A percentile compares a stretch with the other conserved stretches of the same genome.
These are phyloP conservation scores for Ganoderma resinaceum DNA, from an alignment of 1,284 basidiomycete species.

Conservation along the genomic window DNA sequence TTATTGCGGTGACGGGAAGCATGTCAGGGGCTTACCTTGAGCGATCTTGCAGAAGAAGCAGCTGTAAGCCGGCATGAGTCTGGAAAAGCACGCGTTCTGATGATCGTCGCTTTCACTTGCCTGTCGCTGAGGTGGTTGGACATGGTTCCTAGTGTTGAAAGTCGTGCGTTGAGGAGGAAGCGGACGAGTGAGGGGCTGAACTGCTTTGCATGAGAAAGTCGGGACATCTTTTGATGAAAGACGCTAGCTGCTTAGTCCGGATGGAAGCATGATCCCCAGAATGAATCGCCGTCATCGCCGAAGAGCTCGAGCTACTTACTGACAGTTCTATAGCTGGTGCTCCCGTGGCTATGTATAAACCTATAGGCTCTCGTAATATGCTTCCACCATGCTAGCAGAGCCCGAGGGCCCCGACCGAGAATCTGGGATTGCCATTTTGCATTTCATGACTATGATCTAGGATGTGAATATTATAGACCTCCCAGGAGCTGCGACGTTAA, in stretches of 20 bases:
- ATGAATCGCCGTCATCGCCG: background rate
- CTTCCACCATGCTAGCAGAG: no score
- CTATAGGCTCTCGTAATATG: no score
- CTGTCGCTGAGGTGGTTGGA: background rate
- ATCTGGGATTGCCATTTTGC: no score
- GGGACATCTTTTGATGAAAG: conserved; percentile 1
- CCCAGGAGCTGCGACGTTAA: no score
- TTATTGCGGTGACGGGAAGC: background rate
- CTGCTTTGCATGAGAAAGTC: background rate
- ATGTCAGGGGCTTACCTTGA: conserved; percentile 61
- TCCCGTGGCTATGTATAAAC: no score
- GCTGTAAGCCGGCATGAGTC: conserved; percentile 21
- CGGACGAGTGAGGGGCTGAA: background rate
- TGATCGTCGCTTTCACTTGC: background rate
- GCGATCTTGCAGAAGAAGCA: conserved; percentile 93
- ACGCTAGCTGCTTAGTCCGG: background rate
- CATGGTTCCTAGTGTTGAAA: background rate
- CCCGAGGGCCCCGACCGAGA: no score
- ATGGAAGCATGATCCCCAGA: background rate
- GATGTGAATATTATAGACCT: no score
- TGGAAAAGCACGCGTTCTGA: background rate
- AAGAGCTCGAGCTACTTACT: no score
- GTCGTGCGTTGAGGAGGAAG: background rate
- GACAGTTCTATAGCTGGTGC: no score
- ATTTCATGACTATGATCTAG: no score